These are phyloP conservation scores for Lunasporangiospora selenospora DNA, from an alignment of 192 early-diverging fungal species.

Conservation along the genomic window DNA sequence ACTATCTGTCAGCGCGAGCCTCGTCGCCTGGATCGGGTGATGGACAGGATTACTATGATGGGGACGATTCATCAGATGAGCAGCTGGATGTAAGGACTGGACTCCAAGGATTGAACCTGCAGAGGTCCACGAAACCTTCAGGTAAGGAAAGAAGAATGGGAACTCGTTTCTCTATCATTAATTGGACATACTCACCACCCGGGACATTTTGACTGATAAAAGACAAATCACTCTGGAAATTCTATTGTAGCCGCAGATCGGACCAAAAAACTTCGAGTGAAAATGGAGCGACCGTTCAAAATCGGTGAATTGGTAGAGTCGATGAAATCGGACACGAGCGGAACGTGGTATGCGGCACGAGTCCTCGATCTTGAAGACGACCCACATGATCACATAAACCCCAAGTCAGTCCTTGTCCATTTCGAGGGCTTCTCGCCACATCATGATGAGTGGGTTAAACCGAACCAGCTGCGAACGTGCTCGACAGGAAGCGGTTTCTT, in stretches of 20 bases:
- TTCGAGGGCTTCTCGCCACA: slow-evolving; percentile 60
- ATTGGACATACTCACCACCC: no score
- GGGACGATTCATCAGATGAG: slow-evolving; percentile 27
- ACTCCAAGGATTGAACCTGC: slow-evolving; percentile 36
- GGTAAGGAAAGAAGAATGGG: no score
- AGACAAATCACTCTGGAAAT: no score
- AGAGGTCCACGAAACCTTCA: slow-evolving; percentile 24
- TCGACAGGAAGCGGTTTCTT: slow-evolving; percentile 33
- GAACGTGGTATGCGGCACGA: slow-evolving; percentile 43
- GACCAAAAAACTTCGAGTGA: slow-evolving; percentile 27
- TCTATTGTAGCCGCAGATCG: not conserved
- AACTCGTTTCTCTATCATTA: no score
- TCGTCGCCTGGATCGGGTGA: slow-evolving; percentile 34
- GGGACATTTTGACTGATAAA: no score
- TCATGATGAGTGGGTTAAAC: slow-evolving; percentile 58
- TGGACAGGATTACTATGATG: slow-evolving; percentile 20
- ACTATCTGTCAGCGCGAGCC: slow-evolving; percentile 16
- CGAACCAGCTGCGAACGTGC: slow-evolving; percentile 46
- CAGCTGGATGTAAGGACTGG: slow-evolving; percentile 35
- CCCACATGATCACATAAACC: slow-evolving; percentile 46
- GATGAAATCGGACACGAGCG: slow-evolving; percentile 43
- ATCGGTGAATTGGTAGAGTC: slow-evolving; percentile 45
- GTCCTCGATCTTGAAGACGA: slow-evolving; percentile 45
- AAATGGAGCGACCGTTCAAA: slow-evolving; percentile 41
- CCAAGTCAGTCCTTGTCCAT: slow-evolving; percentile 54